Evolutionary conservation across 176 grass and related monocot genomes (phyloP).

Genomic region (Raddia distichophylla): DNA sequence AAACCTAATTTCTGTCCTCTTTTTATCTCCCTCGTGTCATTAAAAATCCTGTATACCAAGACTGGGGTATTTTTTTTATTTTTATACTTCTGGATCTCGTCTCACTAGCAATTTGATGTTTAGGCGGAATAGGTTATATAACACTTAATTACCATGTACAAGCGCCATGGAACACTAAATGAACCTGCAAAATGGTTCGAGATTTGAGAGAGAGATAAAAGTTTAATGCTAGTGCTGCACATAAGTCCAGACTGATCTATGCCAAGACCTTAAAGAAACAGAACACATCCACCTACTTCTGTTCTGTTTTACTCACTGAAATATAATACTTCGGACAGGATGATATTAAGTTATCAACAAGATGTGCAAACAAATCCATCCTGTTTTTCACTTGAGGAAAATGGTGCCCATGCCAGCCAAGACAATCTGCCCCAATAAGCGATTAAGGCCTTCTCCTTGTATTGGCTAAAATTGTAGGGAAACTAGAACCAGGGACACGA

Average conservation of each 20-base stretch:
- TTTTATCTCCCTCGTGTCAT: too few species aligned
- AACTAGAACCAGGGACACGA: not conserved
- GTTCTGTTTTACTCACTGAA: not conserved
- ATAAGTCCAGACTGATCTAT: not conserved
- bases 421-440: not conserved
- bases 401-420: conserved; percentile 26
- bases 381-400: conserved; percentile 24
- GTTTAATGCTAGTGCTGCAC: not conserved
- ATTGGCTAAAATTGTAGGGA: conserved; percentile 6
- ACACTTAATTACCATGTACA: conserved; percentile 30
- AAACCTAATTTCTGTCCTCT: too few species aligned
- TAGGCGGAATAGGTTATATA: not conserved
- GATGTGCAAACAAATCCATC: conserved; percentile 8
- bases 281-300: not conserved
- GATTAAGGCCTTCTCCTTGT: conserved; percentile 6
- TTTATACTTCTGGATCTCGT: conserved; percentile 44
- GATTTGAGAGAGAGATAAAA: not conserved
- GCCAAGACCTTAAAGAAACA: not conserved
- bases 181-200: not conserved
- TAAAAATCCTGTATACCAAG: not conserved
- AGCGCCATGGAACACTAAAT: not conserved
- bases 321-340: not conserved
- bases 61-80: conserved; percentile 31
- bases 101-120: conserved; percentile 24
- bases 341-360: not conserved